These are phyloP conservation scores for Hansfordia pulvinata DNA, from an alignment of 2,329 filamentous ascomycete genomes.

Conservation along the genomic window DNA sequence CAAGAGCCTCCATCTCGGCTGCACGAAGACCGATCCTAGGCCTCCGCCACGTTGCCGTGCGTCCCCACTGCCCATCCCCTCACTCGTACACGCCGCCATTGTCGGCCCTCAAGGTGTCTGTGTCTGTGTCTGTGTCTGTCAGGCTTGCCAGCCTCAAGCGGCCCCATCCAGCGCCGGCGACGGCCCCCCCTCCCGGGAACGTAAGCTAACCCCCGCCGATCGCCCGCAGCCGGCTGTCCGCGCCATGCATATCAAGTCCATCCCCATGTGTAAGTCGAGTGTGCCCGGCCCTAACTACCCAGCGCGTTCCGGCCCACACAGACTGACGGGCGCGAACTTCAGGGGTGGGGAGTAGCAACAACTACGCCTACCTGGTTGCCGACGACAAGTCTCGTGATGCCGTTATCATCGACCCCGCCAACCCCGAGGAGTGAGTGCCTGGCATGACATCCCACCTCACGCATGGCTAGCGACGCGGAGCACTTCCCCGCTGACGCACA, in stretches of 20 bases:
- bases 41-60: too few relatives aligned
- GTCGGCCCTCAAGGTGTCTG: too few relatives aligned
- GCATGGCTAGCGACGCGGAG: background rate
- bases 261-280: constrained; percentile 67
- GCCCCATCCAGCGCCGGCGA: too few relatives aligned
- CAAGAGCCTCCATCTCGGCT: constrained; percentile 19
- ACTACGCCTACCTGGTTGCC: constrained; percentile 74
- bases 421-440: constrained; percentile 55
- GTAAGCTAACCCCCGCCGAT: constrained; percentile 19
- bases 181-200: too few relatives aligned
- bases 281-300: constrained; percentile 3
- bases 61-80: too few relatives aligned
- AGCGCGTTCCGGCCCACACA: background rate
- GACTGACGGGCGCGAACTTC: background rate
- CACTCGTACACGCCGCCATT: too few relatives aligned
- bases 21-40: too few relatives aligned
- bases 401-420: constrained; percentile 67
- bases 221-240: constrained; percentile 22
- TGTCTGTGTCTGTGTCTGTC: too few relatives aligned
- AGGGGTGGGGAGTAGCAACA: constrained; percentile 70
- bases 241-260: constrained; percentile 75
- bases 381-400: constrained; percentile 69
- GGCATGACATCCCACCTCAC: background rate
- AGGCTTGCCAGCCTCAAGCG: too few relatives aligned
- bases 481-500: constrained; percentile 2